Evolutionary conservation across 1,139 yeast genomes (phyloP).

Genomic region (Sugiyamaella japonica): DNA sequence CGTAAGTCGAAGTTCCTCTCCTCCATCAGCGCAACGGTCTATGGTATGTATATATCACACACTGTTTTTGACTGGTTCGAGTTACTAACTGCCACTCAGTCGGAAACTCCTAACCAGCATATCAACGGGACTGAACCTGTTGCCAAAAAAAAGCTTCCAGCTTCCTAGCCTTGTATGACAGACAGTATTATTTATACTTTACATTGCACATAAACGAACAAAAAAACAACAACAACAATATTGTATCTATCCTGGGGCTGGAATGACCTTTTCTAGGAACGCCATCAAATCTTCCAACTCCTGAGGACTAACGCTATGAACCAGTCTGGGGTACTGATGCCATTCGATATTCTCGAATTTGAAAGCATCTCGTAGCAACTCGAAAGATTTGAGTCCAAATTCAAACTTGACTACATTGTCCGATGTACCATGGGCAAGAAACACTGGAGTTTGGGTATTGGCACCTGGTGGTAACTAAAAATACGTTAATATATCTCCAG

Average conservation of each 20-base stretch:
- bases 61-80: neutral
- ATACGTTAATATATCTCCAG: neutral
- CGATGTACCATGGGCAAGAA: conserved; percentile 82
- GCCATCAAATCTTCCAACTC: conserved; percentile 61
- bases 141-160: conserved; percentile 8
- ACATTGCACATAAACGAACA: no score
- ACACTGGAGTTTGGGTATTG: conserved; percentile 70
- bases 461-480: conserved; percentile 34
- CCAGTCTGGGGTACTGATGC: conserved; percentile 61
- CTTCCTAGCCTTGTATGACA: neutral
- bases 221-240: no score
- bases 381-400: conserved; percentile 50
- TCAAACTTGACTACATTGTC: conserved; percentile 64
- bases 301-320: conserved; percentile 64
- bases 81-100: conserved; percentile 7
- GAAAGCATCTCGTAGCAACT: conserved; percentile 43
- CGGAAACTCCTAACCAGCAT: conserved; percentile 12
- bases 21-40: conserved; percentile 18
- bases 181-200: neutral
- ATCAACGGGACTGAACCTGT: neutral
- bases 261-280: conserved; percentile 48
- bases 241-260: conserved; percentile 18
- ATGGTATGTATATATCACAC: conserved; percentile 12
- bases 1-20: conserved; percentile 25
- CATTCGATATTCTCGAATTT: conserved; percentile 59